Base-by-base conservation (phyloP, 2,329 filamentous ascomycete species). In the Pseudodiploospora longispora region DNA sequence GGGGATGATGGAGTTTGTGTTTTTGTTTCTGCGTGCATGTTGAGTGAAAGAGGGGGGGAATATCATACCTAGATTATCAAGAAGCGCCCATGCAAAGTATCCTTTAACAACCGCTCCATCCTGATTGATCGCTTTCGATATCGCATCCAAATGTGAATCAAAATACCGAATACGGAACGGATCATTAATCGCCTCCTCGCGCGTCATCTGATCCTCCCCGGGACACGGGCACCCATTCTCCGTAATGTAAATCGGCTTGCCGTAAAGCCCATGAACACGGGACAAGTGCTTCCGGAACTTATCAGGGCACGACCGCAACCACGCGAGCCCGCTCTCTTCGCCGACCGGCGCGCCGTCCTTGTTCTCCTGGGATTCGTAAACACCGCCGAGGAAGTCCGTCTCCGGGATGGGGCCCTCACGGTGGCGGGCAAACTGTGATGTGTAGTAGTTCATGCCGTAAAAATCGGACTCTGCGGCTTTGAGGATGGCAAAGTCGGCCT, bases 361-460 rank as follows among this genome's bases (percentile, higher is more conserved):
- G 47, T 66, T 60, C 4, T 50, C 54, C 43, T 57, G 58, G 32
- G 57, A 52, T 41, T 60, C 59, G 10, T 62, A 54, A 6, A 66
- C 45, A 47, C 64, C 61, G 34, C 64, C 63, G 7, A 58, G 42
- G 38, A 60, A 59, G 48, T 67, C 64, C 1, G 56, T 59, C 5
- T 47, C 52, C 0, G 54, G 43, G 1, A 63, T 51, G 1, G 52
- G 51, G 5, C 33, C 43, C 4, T 51, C 36, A 2, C 53, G 47
- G 41, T 64, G 59, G 3, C 54, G 55, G 2, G 61, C 60, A 42
- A 58, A 67, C 43, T 64, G 60, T 0, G 61, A 60, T 0, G 65
- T 66, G 57, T 68, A 68, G 45, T 61, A 63, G 50, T 68, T 66
- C 63, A 67, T 67, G 36, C 64, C 64, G 45, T 66, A 68, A 41